Evolutionary conservation across 2,329 filamentous ascomycete species (phyloP).

Genomic region (Penicillium sp.): DNA sequence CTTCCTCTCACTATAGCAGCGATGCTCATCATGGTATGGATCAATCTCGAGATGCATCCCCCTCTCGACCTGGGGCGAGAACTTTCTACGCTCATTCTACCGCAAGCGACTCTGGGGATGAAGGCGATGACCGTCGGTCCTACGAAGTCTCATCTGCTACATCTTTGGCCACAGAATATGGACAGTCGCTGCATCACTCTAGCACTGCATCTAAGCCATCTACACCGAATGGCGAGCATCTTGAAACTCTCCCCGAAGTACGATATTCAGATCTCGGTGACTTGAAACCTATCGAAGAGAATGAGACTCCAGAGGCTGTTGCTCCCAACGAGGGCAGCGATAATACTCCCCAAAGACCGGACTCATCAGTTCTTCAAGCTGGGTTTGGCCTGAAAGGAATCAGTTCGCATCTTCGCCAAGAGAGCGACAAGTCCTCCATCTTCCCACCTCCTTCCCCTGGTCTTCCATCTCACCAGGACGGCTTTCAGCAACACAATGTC

Average conservation of each 20-base stretch:
- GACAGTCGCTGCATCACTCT: conserved; percentile 44
- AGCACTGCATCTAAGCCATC: conserved; percentile 37
- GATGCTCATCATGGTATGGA: conserved; percentile 32
- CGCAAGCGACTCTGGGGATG: conserved; percentile 46
- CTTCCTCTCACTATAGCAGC: conserved; percentile 42
- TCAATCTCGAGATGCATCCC: conserved; percentile 34
- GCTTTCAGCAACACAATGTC: background rate
- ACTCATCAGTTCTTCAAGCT: conserved; percentile 77
- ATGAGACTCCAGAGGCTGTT: conserved; percentile 22
- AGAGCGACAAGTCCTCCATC: conserved; percentile 81
- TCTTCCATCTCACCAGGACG: conserved; percentile 33
- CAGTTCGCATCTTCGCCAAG: conserved; percentile 78
- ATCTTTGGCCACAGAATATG: conserved; percentile 35
- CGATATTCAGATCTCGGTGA: conserved; percentile 44
- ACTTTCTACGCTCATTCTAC: conserved; percentile 43
- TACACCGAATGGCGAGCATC: conserved; percentile 33
- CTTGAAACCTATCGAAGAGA: conserved; percentile 46
- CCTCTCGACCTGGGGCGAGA: conserved; percentile 26
- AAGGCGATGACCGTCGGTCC: conserved; percentile 32
- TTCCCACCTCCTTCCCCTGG: conserved; percentile 59
- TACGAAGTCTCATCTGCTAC: conserved; percentile 28
- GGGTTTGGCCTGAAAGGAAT: conserved; percentile 68
- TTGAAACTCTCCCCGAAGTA: conserved; percentile 39
- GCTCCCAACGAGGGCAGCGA: conserved; percentile 7
- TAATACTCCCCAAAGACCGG: conserved; percentile 44